These are phyloP conservation scores for Bonia amplexicaulis DNA, from an alignment of 176 grass and related monocot genomes.

Conservation along the genomic window DNA sequence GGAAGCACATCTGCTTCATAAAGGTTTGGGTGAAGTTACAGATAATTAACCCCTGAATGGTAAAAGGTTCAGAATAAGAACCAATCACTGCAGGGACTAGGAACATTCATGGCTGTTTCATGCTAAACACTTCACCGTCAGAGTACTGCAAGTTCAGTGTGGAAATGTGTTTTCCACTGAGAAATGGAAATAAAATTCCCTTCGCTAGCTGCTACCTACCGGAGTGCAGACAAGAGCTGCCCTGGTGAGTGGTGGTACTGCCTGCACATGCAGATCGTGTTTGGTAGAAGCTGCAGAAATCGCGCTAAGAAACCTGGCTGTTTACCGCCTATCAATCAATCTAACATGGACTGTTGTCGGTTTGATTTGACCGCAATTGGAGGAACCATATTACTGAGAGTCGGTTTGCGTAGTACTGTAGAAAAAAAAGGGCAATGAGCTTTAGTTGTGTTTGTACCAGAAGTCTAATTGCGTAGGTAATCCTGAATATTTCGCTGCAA, in stretches of 20 bases:
- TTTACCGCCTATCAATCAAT: conserved; percentile 12
- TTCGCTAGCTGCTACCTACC: neutral
- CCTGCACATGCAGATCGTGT: conserved; percentile 37
- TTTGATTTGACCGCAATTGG: conserved; percentile 14
- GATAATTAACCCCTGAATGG: neutral
- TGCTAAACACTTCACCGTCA: neutral
- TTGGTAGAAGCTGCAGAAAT: neutral
- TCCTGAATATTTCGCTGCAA: neutral
- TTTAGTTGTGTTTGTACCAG: neutral
- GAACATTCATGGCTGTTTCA: neutral
- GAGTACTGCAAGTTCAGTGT: neutral
- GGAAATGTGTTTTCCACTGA: neutral
- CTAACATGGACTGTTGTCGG: conserved; percentile 12
- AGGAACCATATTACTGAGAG: neutral
- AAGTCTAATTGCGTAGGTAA: neutral
- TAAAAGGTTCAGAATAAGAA: neutral
- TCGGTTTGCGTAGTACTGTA: neutral
- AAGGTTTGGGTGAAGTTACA: conserved; percentile 15
- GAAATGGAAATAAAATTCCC: neutral
- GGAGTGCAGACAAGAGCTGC: neutral
- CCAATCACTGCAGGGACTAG: neutral
- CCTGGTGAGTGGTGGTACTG: neutral
- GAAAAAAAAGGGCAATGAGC: neutral
- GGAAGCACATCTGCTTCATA: neutral
- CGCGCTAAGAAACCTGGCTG: neutral